These are phyloP conservation scores for Cyclanthera cordifolia DNA, from an alignment of 306 rosid species.

Conservation along the genomic window DNA sequence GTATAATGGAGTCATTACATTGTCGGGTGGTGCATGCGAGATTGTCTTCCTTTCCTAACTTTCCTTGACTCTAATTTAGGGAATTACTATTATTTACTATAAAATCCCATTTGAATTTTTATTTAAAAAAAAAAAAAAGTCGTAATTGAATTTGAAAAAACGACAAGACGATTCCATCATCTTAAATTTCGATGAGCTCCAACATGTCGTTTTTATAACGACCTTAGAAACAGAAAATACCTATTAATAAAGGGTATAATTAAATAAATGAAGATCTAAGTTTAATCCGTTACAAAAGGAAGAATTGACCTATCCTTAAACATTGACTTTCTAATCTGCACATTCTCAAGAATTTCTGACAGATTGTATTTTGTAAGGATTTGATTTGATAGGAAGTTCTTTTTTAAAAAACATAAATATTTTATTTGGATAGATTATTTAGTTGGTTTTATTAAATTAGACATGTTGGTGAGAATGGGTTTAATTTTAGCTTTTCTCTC, in stretches of 20 bases:
- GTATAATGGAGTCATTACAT: not conserved
- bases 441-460: too few species aligned
- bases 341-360: not conserved
- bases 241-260: too few species aligned
- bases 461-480: not conserved
- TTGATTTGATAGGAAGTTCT: not conserved
- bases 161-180: not conserved
- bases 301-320: not conserved
- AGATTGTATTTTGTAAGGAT: not conserved
- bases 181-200: not conserved
- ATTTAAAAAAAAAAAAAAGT: too few species aligned
- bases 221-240: not conserved
- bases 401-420: not conserved
- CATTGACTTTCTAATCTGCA: not conserved
- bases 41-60: not conserved
- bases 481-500: not conserved
- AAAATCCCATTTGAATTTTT: too few species aligned
- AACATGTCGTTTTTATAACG: not conserved
- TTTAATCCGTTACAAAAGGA: too few species aligned
- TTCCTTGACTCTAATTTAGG: too few species aligned
- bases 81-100: not conserved
- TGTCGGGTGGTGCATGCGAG: constrained; percentile 12
- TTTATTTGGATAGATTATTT: too few species aligned
- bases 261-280: too few species aligned
- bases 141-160: too few species aligned